Base-by-base conservation (phyloP, 331 rosid genomes). In the Acacia pycnantha region DNA sequence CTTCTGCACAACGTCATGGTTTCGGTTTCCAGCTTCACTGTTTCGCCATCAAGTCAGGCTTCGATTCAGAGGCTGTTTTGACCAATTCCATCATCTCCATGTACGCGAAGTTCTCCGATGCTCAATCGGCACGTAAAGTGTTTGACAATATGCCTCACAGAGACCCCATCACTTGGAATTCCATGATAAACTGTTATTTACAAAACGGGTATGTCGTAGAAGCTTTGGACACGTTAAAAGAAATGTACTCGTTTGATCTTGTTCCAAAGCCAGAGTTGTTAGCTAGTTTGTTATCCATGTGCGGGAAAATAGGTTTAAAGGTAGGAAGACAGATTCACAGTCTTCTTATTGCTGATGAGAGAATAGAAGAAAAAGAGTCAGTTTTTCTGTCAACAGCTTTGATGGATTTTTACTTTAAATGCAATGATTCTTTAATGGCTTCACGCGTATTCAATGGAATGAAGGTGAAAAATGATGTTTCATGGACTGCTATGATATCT, bases 401-500 rank as follows among this genome's bases (percentile, higher is more conserved):
- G 76, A 85, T 92, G 81, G 91, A 92, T 83, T 82, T 92, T 29
- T 90, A 92, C 66, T 85, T 92, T 73, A 88, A 82, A 75, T 86
- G 86, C 40, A 46, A 47, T 11, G 59, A 82, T 6, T 56, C 87
- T 73, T 24, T 71, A 40, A 83, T 51, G 88, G 94, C 92, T 64
- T 71, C 82, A 7, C 82, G 74, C 16, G 85, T 90, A 24, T 92
- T 92, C 67, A 19, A 84, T 81, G 84, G 66, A 53, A 87, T 87
- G 89, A 85, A 84, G 70, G 78, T 58, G 71, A 87, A 79, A 78
- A 90, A 92, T 80, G 91, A 84, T 82, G 90, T 88, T 77, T 85
- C 97, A 6, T 92, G 97, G 94, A 90, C 94, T 37, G 85, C 90
- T 37, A 70, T 87, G 81, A 86, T 92, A 78, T 88, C 91, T 53